Evolutionary conservation across 2,329 filamentous ascomycete species (phyloP).

Genomic region (Aspergillus sp.): DNA sequence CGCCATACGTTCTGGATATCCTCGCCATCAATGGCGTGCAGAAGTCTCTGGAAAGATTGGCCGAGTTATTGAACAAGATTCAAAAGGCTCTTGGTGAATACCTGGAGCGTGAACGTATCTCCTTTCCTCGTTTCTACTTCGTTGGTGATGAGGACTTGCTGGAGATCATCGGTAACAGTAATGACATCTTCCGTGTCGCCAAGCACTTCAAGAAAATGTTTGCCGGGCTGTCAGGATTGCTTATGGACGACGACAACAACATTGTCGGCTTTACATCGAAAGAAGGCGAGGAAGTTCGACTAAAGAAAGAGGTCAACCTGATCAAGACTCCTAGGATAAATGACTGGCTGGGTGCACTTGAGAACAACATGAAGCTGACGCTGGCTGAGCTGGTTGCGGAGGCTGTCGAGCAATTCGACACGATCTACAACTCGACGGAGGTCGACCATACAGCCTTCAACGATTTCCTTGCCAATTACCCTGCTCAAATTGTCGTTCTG

Average conservation of each 20-base stretch:
- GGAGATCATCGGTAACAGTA: conserved; percentile 99
- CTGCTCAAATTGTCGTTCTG: conserved; percentile 90
- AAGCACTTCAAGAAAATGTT: conserved; percentile 99
- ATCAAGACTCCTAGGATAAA: conserved; percentile 95
- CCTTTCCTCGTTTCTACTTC: conserved; percentile 98
- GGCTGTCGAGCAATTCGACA: conserved; percentile 71
- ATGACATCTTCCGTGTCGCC: conserved; percentile 88
- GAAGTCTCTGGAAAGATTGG: conserved; percentile 87
- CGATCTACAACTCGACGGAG: conserved; percentile 62
- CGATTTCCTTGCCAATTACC: conserved; percentile 74
- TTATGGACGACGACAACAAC: conserved; percentile 81
- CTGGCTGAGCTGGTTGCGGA: conserved; percentile 84
- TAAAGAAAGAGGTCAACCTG: conserved; percentile 87
- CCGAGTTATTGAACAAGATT: conserved; percentile 97
- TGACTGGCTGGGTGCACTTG: conserved; percentile 92
- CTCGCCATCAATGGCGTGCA: conserved; percentile 93
- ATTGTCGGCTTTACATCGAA: conserved; percentile 93
- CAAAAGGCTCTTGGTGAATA: conserved; percentile 98
- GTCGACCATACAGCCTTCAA: conserved; percentile 65
- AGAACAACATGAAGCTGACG: conserved; percentile 87
- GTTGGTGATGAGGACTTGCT: conserved; percentile 96
- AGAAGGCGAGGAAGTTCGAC: conserved; percentile 77
- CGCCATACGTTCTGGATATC: conserved; percentile 89
- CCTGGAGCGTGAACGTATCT: conserved; percentile 91
- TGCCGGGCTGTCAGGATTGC: conserved; percentile 80